A percentile compares a stretch with the other conserved stretches of the same genome.
phyloP scores from a whole-genome alignment of 2,329 filamentous ascomycete genomes.

The Ascochyta rabiei region DNA sequence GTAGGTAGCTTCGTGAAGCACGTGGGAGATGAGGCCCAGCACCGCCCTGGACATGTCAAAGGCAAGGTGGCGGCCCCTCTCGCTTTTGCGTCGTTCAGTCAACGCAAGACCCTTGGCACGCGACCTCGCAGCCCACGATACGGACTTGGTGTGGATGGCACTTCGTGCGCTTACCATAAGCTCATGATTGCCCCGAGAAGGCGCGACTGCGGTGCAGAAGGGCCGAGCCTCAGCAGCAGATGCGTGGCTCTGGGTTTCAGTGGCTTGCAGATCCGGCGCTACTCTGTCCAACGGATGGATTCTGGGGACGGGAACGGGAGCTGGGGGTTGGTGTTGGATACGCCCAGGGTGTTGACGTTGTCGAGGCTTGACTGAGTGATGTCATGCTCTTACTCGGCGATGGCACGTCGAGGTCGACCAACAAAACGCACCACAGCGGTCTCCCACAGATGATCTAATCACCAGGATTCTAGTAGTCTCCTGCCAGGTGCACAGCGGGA shows the following conservation, averaged over 20 bases:
- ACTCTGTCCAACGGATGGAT: background rate
- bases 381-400: background rate
- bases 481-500: background rate
- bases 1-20: too few species aligned
- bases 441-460: background rate
- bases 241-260: background rate
- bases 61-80: too few species aligned
- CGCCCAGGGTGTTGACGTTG: background rate
- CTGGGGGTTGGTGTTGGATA: background rate
- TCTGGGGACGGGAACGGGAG: background rate
- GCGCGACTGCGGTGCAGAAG: conserved; percentile 6
- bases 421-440: too few species aligned
- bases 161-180: background rate
- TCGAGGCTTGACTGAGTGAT: background rate
- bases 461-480: background rate
- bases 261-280: conserved; percentile 8
- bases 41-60: too few species aligned
- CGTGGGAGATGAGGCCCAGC: too few species aligned
- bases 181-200: background rate
- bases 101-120: too few species aligned
- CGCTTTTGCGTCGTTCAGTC: too few species aligned
- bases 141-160: background rate
- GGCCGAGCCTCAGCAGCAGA: conserved; percentile 5
- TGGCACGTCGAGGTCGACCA: too few species aligned
- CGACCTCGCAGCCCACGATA: background rate